phyloP scores from a whole-genome alignment of 1,284 basidiomycete species.

The Marasmius fiardii region DNA sequence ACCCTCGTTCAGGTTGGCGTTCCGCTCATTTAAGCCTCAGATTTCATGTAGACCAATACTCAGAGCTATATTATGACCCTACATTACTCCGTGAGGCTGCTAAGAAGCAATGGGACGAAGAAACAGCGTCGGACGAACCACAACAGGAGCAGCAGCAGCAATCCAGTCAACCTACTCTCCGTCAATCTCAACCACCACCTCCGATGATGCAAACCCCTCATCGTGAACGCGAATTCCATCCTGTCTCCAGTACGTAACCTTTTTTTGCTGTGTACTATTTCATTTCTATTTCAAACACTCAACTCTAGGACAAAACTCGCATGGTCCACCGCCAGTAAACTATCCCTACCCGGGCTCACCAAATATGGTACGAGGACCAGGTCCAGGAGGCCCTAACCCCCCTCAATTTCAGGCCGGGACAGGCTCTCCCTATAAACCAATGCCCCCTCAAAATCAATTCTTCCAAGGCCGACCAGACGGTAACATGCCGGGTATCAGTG shows the following conservation, averaged over 20 bases:
- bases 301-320: slow-evolving; percentile 28
- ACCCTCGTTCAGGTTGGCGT: background rate
- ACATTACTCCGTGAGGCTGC: slow-evolving; percentile 42
- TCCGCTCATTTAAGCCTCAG: slow-evolving; percentile 26
- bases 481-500: slow-evolving; percentile 21
- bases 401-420: slow-evolving; percentile 14
- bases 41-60: slow-evolving; percentile 63
- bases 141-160: slow-evolving; percentile 24
- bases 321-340: slow-evolving; percentile 24
- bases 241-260: slow-evolving; percentile 12
- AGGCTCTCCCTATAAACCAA: slow-evolving; percentile 24
- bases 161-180: slow-evolving; percentile 18
- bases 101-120: slow-evolving; percentile 38
- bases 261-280: background rate
- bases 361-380: slow-evolving; percentile 20
- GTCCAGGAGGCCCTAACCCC: slow-evolving; percentile 22
- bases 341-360: slow-evolving; percentile 30
- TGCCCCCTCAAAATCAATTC: slow-evolving; percentile 30
- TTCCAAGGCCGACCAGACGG: slow-evolving; percentile 26
- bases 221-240: slow-evolving; percentile 25
- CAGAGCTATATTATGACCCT: slow-evolving; percentile 65
- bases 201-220: slow-evolving; percentile 18
- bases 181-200: slow-evolving; percentile 20
- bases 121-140: slow-evolving; percentile 28
- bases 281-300: slow-evolving; percentile 12